Conservation (phyloP, 2,329 filamentous ascomycete species). For the Zelopaecilomyces penicillatus region DNA sequence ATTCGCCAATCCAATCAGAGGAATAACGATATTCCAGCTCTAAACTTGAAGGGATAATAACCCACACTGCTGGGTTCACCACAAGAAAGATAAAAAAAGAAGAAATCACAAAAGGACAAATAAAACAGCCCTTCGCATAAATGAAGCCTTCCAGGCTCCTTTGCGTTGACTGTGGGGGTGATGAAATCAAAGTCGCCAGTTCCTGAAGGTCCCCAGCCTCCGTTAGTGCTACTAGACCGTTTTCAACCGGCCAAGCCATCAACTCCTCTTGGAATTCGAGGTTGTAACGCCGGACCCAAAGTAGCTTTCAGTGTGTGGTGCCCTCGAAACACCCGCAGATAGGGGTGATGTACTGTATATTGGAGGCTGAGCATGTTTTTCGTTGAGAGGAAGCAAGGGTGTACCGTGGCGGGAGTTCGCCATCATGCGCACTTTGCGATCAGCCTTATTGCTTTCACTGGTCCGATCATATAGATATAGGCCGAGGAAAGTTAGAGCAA, state of each 20-base stretch:
- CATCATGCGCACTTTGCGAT: slow-evolving; percentile 68
- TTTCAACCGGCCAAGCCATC: not conserved
- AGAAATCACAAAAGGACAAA: slow-evolving; percentile 1
- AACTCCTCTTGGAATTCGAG: slow-evolving; percentile 45
- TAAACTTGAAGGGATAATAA: no score
- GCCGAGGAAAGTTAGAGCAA: slow-evolving; percentile 80
- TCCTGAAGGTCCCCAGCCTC: not conserved
- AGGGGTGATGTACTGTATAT: slow-evolving; percentile 15
- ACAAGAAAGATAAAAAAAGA: not conserved
- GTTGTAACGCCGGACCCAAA: slow-evolving; percentile 24
- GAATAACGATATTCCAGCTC: no score
- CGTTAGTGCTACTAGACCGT: not conserved
- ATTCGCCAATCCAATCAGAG: no score
- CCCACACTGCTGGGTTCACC: no score
- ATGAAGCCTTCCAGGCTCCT: no score
- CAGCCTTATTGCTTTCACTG: slow-evolving; percentile 77
- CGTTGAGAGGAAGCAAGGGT: slow-evolving; percentile 59
- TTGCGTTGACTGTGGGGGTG: no score
- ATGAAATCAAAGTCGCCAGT: not conserved
- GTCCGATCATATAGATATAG: slow-evolving; percentile 95
- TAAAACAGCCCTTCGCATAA: not conserved
- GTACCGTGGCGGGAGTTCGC: slow-evolving; percentile 22
- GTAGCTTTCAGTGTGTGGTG: slow-evolving; percentile 38
- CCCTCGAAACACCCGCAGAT: slow-evolving; percentile 20
- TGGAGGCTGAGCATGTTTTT: slow-evolving; percentile 23